Percentiles rank a stretch among this genome's conserved stretches.
Conservation (phyloP, 495 filamentous ascomycete genomes). For the Cryomyces antarcticus region DNA sequence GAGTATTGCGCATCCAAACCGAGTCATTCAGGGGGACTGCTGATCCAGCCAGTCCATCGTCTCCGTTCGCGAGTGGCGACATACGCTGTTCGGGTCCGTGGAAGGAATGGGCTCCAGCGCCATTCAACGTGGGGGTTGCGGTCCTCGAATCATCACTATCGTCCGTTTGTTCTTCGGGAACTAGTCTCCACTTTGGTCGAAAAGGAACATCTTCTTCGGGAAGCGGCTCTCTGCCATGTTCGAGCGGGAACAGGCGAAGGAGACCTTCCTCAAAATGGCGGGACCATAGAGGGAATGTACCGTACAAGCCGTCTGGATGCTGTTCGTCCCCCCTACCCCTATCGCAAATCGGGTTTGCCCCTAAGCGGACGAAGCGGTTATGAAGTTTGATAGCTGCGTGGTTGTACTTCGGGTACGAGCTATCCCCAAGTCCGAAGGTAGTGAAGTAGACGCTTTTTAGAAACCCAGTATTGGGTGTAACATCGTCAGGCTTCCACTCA, state of each 20-base stretch:
- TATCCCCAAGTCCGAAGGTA: constrained; percentile 84
- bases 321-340: constrained; percentile 81
- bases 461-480: constrained; percentile 25
- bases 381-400: constrained; percentile 77
- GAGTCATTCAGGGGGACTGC: too few relatives aligned
- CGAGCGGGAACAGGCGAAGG: constrained; percentile 47
- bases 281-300: constrained; percentile 62
- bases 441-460: constrained; percentile 49
- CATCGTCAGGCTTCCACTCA: too few relatives aligned
- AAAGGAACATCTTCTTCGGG: constrained; percentile 54
- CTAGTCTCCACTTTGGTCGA: constrained; percentile 60
- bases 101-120: too few relatives aligned
- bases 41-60: too few relatives aligned
- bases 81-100: too few relatives aligned
- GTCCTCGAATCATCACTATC: too few relatives aligned
- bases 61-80: too few relatives aligned
- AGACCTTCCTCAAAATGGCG: constrained; percentile 41
- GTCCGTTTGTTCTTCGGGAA: constrained; percentile 3
- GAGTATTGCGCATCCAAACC: too few relatives aligned
- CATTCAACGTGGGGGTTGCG: too few relatives aligned
- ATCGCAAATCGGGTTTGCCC: constrained; percentile 55
- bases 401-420: constrained; percentile 86
- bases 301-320: constrained; percentile 88
- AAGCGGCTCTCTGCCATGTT: constrained; percentile 43
- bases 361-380: constrained; percentile 68